Evolutionary conservation across 306 rosid genomes (phyloP), one percentile per base, ranked within the genome.

Genomic region (Aeschynomene evenia): DNA sequence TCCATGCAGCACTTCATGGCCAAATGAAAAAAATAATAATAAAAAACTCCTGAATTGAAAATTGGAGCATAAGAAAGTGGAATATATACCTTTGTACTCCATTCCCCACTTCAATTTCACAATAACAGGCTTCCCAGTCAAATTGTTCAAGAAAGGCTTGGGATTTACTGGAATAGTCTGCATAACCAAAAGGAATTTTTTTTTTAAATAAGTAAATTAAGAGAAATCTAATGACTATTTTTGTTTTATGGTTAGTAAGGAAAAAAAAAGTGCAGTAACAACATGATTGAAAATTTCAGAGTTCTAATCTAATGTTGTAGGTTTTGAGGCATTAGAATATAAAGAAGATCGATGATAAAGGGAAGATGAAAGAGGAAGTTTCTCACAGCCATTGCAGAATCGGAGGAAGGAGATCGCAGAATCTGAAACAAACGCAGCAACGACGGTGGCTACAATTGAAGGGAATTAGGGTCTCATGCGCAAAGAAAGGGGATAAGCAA

Each of bases 131-230:
- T 83, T 83, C 49, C 87, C 87, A n/a, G 87, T 83, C 84, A 83
- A 79, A 79, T 83, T 83, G 77, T 83, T 83, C 84, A 83, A 68
- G 81, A 83, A 83, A 24, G 87, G 87, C 57, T 83, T 83, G 54
- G 87, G 87, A 24, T 83, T 83, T 50, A 83, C 87, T 48, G 87
- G 87, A 54, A 83, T 79, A 20, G 87, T 83, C 87, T 83, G 82
- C 79, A 63, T 49, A 70, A 49, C 28, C 59, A 1, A 7, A 10
- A 0, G n/a, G 43, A 37, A 37, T 5, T n/a, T n/a, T n/a, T n/a
- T 5, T 5, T 28, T 15, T 4, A 37, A 12, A 2, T 8, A 4
- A 42, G 12, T 2, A 61, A 69, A 28, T 60, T 26, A 55, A n/a
- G n/a, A n/a, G n/a, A n/a, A n/a, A n/a, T n/a, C n/a, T n/a, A n/a